phyloP scores from a whole-genome alignment of 2,329 filamentous ascomycete genomes.

The Aureobasidium uvarum region DNA sequence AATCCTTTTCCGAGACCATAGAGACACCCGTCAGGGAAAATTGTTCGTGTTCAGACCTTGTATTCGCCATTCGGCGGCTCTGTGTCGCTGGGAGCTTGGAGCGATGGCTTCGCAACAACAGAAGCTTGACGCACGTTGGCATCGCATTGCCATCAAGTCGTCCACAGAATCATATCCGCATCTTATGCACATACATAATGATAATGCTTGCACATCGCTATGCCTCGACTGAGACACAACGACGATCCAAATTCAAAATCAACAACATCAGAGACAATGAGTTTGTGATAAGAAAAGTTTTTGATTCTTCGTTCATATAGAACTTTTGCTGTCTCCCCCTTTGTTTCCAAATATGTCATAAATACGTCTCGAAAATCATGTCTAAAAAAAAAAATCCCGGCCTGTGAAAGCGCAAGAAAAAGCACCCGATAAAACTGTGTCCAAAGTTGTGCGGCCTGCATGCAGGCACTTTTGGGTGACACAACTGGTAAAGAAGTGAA shows the following conservation, averaged over 20 bases:
- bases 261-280: not conserved
- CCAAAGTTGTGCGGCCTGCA: conserved; percentile 17
- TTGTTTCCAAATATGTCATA: not conserved
- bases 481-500: not conserved
- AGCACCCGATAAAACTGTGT: not conserved
- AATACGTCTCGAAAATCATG: conserved; percentile 19
- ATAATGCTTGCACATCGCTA: not conserved
- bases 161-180: not conserved
- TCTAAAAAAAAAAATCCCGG: not conserved
- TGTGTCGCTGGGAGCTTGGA: too few relatives aligned
- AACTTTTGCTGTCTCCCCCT: not conserved
- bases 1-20: too few relatives aligned
- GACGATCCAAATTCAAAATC: not conserved
- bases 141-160: not conserved
- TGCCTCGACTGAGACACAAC: not conserved
- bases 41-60: too few relatives aligned
- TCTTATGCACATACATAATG: not conserved
- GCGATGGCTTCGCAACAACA: not conserved
- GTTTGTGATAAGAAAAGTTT: not conserved
- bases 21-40: too few relatives aligned
- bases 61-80: too few relatives aligned
- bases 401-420: not conserved
- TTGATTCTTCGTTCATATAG: not conserved
- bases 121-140: not conserved
- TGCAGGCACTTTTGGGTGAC: not conserved